Evolutionary conservation across 2,329 filamentous ascomycete species (phyloP), one percentile per base, ranked within the genome.

Genomic region (Fusarium sp.): DNA sequence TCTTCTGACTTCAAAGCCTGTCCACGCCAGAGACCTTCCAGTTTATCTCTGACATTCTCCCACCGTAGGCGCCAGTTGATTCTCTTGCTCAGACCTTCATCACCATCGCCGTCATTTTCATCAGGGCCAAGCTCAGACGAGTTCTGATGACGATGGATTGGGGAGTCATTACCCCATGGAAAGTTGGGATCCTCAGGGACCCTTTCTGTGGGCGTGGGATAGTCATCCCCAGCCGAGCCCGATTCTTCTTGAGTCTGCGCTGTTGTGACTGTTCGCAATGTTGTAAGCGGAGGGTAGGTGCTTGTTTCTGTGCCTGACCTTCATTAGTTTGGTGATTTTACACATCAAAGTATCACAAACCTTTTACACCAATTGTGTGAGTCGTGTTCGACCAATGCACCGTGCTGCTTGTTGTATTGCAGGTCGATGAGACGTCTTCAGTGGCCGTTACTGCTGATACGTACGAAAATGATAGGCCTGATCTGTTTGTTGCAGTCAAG

Each of bases 161-260:
- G 81, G 41, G 78, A 81, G 67, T 79, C 75, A 35, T 78, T 80
- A 16, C 80, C 82, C 82, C 82, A 83, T 4, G 82, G 81, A 31
- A 77, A 82, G 63, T 81, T 79, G 22, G 79, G 75, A 35, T 80
- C 79, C 5, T 74, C 71, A 11, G 81, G 78, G 5, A 64, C 62
- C 39, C 56, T 68, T 42, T 58, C 71, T 5, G 75, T 77, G 39
- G 76, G 74, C 20, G 63, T 59, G 33, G 78, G 74, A 54, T 73
- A 67, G 18, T 61, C 31, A 16, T 61, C 54, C 39, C 53, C 57
- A 30, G 51, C 51, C 13, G 69, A 71, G 50, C 38, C 28, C 18
- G 63, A 64, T 36, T 47, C 58, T 35, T 54, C 42, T 35, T 44
- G 42, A 42, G 47, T 45, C 39, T 50, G 56, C 35, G 36, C 24